Base-by-base conservation (phyloP, 129 eudicot species). In the Mikania micrantha region DNA sequence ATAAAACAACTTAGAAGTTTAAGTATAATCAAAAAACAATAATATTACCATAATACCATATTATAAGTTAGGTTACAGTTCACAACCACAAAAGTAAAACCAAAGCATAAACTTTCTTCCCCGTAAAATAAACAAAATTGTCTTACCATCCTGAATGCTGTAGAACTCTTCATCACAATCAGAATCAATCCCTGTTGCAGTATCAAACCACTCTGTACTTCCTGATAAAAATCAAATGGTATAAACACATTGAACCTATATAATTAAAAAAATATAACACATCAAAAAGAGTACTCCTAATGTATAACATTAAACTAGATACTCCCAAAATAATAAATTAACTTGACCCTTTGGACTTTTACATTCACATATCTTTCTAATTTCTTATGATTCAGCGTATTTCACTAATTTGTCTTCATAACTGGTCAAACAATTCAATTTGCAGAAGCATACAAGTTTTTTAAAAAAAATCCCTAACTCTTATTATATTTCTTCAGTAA, bases 121-220 rank as follows among this genome's bases (percentile, higher is more conserved):
- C 62, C 36, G 25, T 34, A 21, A 24, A 38, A 15, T 21, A 67
- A 8, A 44, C 22, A 48, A n/a, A 50, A 5, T 5, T 2, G 7
- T 69, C 54, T 49, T 77, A 84, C 94, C 94, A 71, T 90, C 96
- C 76, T 83, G 94, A 59, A 78, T 78, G 74, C 96, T 90, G 70
- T 83, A 84, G 61, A 84, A 90, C 21, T 90, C 96, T 27, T 89
- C 96, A 19, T 90, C 96, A n/a, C 87, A 70, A 11, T 86, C 96
- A 20, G 96, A 90, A 16, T 86, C 94, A 3, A 78, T 74, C 57
- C 77, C 74, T 66, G 80, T 60, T 59, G 68, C 79, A 7, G 94
- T 76, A 63, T 90, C 96, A 31, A 81, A 86, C 96, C 96, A 90
- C 62, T 90, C 94, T 32, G 83, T 76, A 82, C 78, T 90, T 69